phyloP scores from a whole-genome alignment of 2,329 filamentous ascomycete genomes.

The Didymella segeticola region DNA sequence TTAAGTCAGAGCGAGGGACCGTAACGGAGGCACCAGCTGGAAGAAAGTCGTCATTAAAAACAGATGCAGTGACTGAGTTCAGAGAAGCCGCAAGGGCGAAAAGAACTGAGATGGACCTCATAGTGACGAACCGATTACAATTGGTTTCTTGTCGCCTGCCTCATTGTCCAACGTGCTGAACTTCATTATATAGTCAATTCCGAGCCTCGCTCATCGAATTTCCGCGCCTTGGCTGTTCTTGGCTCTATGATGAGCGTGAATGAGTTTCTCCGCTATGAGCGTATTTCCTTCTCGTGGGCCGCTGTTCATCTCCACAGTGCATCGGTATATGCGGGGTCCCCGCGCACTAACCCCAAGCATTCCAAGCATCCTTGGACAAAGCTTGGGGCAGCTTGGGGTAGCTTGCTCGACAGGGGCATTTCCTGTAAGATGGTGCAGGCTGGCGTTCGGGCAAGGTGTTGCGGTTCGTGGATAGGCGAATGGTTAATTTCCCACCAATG shows the following conservation, averaged over 20 bases:
- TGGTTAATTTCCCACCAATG: slow-evolving; percentile 18
- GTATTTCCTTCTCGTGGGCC: neutral
- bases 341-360: slow-evolving; percentile 25
- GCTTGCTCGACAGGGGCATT: slow-evolving; percentile 8
- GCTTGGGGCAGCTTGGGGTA: slow-evolving; percentile 26
- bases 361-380: slow-evolving; percentile 22
- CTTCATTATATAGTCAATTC: neutral
- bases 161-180: neutral
- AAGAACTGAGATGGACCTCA: slow-evolving; percentile 29
- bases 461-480: slow-evolving; percentile 15
- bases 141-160: neutral
- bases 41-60: slow-evolving; percentile 13
- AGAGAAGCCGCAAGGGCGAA: slow-evolving; percentile 22
- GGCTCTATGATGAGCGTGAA: neutral
- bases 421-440: slow-evolving; percentile 32
- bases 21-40: slow-evolving; percentile 27
- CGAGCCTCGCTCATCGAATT: neutral
- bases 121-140: slow-evolving; percentile 6
- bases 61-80: slow-evolving; percentile 22
- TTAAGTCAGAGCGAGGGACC: slow-evolving; percentile 9
- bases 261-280: slow-evolving; percentile 23
- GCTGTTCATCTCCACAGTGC: slow-evolving; percentile 21
- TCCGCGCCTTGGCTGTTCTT: slow-evolving; percentile 1
- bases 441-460: neutral
- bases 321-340: slow-evolving; percentile 22